Evolutionary conservation across 2,329 filamentous ascomycete genomes (phyloP).

Genomic region (Neopestalotiopsis rosae): DNA sequence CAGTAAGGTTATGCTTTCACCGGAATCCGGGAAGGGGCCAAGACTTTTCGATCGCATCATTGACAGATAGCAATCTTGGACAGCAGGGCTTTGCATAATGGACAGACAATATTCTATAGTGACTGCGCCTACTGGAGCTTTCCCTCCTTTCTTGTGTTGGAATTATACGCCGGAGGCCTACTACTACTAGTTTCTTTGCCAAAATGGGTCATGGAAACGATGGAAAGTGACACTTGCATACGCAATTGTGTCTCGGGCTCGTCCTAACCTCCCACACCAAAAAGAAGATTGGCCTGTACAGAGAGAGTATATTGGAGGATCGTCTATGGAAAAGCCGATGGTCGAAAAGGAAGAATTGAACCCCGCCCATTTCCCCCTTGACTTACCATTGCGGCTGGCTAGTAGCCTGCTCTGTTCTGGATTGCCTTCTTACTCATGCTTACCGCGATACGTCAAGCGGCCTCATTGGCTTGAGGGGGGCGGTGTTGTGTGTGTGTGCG

Average conservation of each 20-base stretch:
- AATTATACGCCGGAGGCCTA: no score
- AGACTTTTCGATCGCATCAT: no score
- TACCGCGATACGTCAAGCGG: slow-evolving; percentile 2
- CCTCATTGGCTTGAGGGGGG: slow-evolving; percentile 19
- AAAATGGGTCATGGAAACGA: no score
- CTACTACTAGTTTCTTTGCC: no score
- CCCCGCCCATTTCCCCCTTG: neutral
- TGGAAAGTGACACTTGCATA: no score
- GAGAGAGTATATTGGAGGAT: neutral
- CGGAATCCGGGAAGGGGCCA: neutral
- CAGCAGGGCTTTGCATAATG: neutral
- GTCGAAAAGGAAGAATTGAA: no score
- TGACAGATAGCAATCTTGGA: no score
- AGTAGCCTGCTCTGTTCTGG: neutral
- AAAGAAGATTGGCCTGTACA: neutral
- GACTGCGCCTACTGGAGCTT: neutral
- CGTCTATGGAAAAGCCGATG: no score
- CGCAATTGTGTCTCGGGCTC: slow-evolving; percentile 8
- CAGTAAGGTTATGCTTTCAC: neutral
- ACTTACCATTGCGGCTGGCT: slow-evolving; percentile 14
- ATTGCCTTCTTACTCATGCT: slow-evolving; percentile 13
- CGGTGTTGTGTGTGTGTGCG: neutral
- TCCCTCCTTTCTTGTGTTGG: neutral
- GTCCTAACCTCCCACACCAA: neutral
- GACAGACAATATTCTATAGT: neutral